These are phyloP conservation scores for Hanseniaspora sp. DNA, from an alignment of 1,139 yeast genomes.

Conservation along the genomic window DNA sequence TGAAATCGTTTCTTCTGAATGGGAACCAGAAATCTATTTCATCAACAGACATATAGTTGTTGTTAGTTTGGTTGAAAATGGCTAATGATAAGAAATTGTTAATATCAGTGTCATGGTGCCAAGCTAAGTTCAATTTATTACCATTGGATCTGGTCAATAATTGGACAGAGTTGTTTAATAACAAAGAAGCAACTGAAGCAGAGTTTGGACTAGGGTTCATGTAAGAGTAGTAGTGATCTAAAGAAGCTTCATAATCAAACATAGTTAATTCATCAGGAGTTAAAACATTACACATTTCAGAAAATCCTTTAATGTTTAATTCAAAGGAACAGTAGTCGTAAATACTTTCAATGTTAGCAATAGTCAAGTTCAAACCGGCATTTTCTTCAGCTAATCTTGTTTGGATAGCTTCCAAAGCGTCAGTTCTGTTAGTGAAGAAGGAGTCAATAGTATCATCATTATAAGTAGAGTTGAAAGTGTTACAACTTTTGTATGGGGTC, in stretches of 20 bases:
- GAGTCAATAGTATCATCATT: constrained; percentile 24
- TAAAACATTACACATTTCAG: constrained; percentile 46
- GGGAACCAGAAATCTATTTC: constrained; percentile 32
- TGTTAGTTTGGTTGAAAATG: constrained; percentile 34
- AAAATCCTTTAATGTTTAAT: constrained; percentile 43
- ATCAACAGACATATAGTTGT: constrained; percentile 25
- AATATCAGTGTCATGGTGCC: constrained; percentile 50
- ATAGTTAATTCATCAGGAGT: constrained; percentile 44
- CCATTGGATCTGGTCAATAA: constrained; percentile 23
- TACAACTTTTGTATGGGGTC: constrained; percentile 32
- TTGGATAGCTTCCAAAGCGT: constrained; percentile 32
- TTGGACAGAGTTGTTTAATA: constrained; percentile 37
- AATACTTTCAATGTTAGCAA: constrained; percentile 36
- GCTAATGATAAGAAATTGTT: constrained; percentile 41
- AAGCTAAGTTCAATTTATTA: constrained; percentile 27
- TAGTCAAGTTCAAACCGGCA: constrained; percentile 36
- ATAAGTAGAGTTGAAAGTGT: constrained; percentile 23
- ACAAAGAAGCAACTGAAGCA: constrained; percentile 39
- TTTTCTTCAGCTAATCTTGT: constrained; percentile 32
- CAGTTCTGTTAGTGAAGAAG: constrained; percentile 5
- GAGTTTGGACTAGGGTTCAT: constrained; percentile 45
- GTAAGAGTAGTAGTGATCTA: constrained; percentile 39
- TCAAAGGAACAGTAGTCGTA: constrained; percentile 49
- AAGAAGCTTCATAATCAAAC: constrained; percentile 39
- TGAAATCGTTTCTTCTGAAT: constrained; percentile 22